These are phyloP conservation scores for Linum lewisii DNA, from an alignment of 345 rosid species.

Conservation along the genomic window DNA sequence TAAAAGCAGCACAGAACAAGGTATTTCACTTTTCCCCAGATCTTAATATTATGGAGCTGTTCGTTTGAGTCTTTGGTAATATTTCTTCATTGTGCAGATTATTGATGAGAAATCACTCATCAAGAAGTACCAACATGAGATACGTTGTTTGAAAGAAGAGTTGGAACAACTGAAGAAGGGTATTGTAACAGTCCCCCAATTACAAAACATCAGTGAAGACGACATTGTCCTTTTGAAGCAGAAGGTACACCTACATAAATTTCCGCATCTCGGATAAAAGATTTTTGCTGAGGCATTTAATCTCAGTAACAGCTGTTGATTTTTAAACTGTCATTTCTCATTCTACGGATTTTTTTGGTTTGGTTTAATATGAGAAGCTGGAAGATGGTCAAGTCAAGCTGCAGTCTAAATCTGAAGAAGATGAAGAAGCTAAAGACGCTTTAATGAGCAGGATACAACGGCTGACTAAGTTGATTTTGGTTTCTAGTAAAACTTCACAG, in stretches of 20 bases:
- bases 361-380: constrained; percentile 46
- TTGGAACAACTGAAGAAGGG: constrained; percentile 83
- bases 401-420: constrained; percentile 93
- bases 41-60: neutral
- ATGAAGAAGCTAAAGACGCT: constrained; percentile 99
- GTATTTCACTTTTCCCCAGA: constrained; percentile 20
- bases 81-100: constrained; percentile 43
- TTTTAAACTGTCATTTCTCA: constrained; percentile 3
- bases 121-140: constrained; percentile 95
- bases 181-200: constrained; percentile 59
- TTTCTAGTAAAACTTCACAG: constrained; percentile 80
- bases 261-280: constrained; percentile 9
- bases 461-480: constrained; percentile 88
- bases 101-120: constrained; percentile 97
- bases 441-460: constrained; percentile 88
- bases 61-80: constrained; percentile 15
- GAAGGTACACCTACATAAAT: constrained; percentile 45
- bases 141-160: constrained; percentile 83
- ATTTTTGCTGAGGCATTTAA: constrained; percentile 3
- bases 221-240: constrained; percentile 81
- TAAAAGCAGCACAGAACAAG: constrained; percentile 91
- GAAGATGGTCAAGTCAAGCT: constrained; percentile 95
- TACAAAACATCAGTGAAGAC: constrained; percentile 54
- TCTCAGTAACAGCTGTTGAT: constrained; percentile 7
- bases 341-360: constrained; percentile 13